Evolutionary conservation across 345 rosid species (phyloP), one percentile per base, ranked within the genome.

Genomic region (Eucalyptus pauciflora): DNA sequence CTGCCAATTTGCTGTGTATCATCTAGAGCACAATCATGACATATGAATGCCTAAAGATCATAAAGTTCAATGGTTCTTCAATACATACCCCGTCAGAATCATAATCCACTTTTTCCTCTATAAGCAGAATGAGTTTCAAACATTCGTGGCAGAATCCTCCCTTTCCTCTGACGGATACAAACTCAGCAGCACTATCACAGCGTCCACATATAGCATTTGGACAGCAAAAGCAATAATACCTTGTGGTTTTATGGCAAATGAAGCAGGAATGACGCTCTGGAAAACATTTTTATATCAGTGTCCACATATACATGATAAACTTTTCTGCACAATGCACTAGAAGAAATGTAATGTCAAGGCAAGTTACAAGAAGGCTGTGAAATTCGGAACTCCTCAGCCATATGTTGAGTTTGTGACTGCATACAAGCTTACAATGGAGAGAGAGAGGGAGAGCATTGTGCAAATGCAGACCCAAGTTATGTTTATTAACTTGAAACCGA

Each of bases 201-300:
- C 88, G 50, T 37, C 94, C 91, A 27, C 96, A 95, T 62, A 93
- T 89, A 48, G 94, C 95, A 29, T 45, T 88, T 56, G 94, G 94
- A 88, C 96, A 95, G 88, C 93, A 92, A 50, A 93, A 92, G 94
- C 96, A 95, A 62, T 88, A 88, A 60, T 90, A 89, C 88, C 90
- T 95, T n/a, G 96, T 87, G 49, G 92, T 20, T 50, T 92, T 93
- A 24, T 79, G 15, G 88, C 96, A 95, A 27, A 85, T 50, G 46
- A 89, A 89, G 92, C 96, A 95, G 76, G 58, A 90, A 90, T 95
- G 96, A 91, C 94, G 92, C 62, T 88, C 96, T 95, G 94, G 88
- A 90, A 95, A 20, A 27, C 43, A 89, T 18, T 81, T 52, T 50
- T 76, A 76, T 33, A 81, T 83, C 45, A 31, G 46, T 14, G 24